These are phyloP conservation scores for Dionaea muscipula DNA, from an alignment of 179 eudicot genomes.

Conservation along the genomic window DNA sequence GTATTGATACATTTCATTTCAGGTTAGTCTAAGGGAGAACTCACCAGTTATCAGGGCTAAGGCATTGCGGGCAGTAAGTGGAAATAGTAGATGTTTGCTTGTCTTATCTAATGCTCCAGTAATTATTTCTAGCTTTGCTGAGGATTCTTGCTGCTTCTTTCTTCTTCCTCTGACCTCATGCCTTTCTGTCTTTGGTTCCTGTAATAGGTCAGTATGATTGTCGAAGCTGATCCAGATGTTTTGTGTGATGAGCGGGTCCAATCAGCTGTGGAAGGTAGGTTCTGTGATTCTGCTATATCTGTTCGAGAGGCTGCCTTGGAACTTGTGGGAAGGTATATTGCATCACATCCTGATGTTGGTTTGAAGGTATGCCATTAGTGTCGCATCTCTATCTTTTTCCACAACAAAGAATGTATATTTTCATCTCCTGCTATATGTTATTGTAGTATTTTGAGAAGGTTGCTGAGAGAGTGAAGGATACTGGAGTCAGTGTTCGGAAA, in stretches of 20 bases:
- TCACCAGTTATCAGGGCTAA: constrained; percentile 92
- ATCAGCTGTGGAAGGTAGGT: constrained; percentile 92
- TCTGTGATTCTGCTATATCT: constrained; percentile 91
- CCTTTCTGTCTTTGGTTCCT: constrained; percentile 10
- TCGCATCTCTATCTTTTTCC: constrained; percentile 1
- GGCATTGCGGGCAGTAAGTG: constrained; percentile 92
- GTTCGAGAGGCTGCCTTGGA: constrained; percentile 98
- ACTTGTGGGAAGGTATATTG: constrained; percentile 95
- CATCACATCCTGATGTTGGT: constrained; percentile 98
- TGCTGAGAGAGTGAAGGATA: constrained; percentile 85
- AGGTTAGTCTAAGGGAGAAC: constrained; percentile 92
- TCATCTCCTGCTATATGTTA: constrained; percentile 7
- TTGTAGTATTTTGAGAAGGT: constrained; percentile 89
- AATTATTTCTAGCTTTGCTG: not conserved
- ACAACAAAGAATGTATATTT: constrained; percentile 4
- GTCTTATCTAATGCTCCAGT: not conserved
- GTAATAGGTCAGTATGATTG: constrained; percentile 83
- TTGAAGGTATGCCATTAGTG: constrained; percentile 40
- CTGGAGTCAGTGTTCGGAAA: constrained; percentile 93
- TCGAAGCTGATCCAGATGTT: constrained; percentile 99
- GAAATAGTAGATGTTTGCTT: not conserved
- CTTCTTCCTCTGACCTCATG: not conserved
- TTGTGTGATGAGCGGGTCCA: constrained; percentile 79
- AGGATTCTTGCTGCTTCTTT: not conserved
- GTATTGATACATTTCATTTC: constrained; percentile 15